Percentiles rank a stretch among this genome's conserved stretches.
Conservation (phyloP, 805 yeast species). For the Starmerella ratchasimensis region DNA sequence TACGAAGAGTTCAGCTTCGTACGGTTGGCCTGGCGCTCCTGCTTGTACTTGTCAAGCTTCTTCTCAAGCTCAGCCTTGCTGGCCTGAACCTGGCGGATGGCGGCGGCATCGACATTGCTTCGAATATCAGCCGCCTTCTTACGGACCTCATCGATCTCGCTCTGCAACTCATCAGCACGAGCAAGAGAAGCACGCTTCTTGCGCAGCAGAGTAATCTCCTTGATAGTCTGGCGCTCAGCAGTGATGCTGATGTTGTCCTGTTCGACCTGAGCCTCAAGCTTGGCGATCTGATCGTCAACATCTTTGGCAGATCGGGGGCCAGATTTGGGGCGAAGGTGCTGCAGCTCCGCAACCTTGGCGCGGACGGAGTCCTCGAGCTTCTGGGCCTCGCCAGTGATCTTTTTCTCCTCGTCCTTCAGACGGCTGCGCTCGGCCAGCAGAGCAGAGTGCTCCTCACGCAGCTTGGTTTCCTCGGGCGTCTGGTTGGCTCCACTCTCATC, state of each 20-base stretch:
- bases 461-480: slow-evolving; percentile 37
- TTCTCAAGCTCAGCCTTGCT: slow-evolving; percentile 57
- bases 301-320: slow-evolving; percentile 38
- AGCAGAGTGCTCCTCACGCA: slow-evolving; percentile 34
- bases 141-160: slow-evolving; percentile 65
- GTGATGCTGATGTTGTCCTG: slow-evolving; percentile 73
- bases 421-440: slow-evolving; percentile 34
- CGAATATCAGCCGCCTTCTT: slow-evolving; percentile 63
- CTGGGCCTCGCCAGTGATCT: slow-evolving; percentile 50
- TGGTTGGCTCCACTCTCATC: slow-evolving; percentile 7
- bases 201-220: slow-evolving; percentile 73
- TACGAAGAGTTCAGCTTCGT: slow-evolving; percentile 46
- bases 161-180: slow-evolving; percentile 59
- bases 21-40: slow-evolving; percentile 52
- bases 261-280: slow-evolving; percentile 59
- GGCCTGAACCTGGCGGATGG: slow-evolving; percentile 51
- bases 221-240: slow-evolving; percentile 73
- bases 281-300: slow-evolving; percentile 23
- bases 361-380: slow-evolving; percentile 54
- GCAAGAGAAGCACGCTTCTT: slow-evolving; percentile 69
- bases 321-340: slow-evolving; percentile 54
- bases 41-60: slow-evolving; percentile 50
- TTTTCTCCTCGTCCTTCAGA: slow-evolving; percentile 29
- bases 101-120: slow-evolving; percentile 40
- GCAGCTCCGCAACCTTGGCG: slow-evolving; percentile 63